These are phyloP conservation scores for Graphilbum fragrans DNA, from an alignment of 2,329 filamentous ascomycete species.

Conservation along the genomic window DNA sequence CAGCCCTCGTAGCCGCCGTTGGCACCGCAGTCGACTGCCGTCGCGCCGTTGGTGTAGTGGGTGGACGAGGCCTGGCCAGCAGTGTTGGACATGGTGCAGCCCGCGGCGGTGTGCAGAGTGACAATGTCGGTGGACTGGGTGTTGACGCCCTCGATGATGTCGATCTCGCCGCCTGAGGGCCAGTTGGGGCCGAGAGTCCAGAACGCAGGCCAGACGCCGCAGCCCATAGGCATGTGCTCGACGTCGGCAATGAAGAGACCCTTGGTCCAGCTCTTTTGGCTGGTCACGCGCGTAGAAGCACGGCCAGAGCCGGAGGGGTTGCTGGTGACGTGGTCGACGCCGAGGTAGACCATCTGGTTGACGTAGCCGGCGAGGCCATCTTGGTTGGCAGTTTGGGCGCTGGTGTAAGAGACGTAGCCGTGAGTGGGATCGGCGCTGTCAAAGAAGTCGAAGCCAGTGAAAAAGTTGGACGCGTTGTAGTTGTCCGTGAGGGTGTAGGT, in stretches of 20 bases:
- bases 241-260: conserved; percentile 65
- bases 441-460: conserved; percentile 44
- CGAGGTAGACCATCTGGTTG: conserved; percentile 50
- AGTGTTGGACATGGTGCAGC: conserved; percentile 43
- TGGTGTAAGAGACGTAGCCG: conserved; percentile 62
- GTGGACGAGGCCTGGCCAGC: conserved; percentile 31
- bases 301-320: conserved; percentile 45
- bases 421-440: conserved; percentile 53
- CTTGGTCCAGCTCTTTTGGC: conserved; percentile 52
- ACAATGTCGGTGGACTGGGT: conserved; percentile 43
- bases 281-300: conserved; percentile 56
- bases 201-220: conserved; percentile 68
- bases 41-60: conserved; percentile 28
- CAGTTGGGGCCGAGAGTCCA: conserved; percentile 57
- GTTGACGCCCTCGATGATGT: conserved; percentile 72
- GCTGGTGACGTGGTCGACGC: conserved; percentile 50
- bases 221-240: conserved; percentile 63
- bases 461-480: conserved; percentile 43
- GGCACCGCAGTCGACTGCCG: conserved; percentile 11
- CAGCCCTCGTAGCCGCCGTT: conserved; percentile 43
- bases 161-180: conserved; percentile 62
- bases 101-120: conserved; percentile 53
- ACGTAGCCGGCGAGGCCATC: conserved; percentile 44
- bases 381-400: conserved; percentile 43
- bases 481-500: conserved; percentile 34